A percentile compares a stretch with the other conserved stretches of the same genome.
phyloP scores from a whole-genome alignment of 2,329 filamentous ascomycete genomes.

The Aspergillus vadensis region DNA sequence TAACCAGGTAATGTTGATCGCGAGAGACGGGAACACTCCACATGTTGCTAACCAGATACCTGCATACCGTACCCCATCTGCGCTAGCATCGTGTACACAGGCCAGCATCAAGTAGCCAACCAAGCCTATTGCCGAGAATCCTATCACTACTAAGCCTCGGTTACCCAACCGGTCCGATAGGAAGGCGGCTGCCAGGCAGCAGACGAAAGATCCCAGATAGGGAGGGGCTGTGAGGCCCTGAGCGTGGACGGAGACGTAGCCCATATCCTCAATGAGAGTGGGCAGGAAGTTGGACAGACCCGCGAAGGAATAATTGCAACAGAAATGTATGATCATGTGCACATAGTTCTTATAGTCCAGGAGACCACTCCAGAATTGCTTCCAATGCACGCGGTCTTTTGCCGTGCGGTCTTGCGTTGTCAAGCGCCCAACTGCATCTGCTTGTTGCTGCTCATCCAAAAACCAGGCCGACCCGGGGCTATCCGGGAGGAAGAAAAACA shows the following conservation, averaged over 20 bases:
- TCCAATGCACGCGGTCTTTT: conserved; percentile 31
- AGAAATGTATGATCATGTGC: conserved; percentile 44
- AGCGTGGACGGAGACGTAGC: conserved; percentile 42
- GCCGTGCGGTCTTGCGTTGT: conserved; percentile 21
- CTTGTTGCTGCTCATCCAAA: conserved; percentile 47
- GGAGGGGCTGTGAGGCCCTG: conserved; percentile 48
- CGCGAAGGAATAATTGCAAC: conserved; percentile 42
- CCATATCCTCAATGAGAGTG: conserved; percentile 46
- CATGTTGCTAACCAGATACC: conserved; percentile 41
- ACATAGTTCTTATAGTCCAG: conserved; percentile 42
- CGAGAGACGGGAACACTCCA: conserved; percentile 27
- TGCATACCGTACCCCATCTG: conserved; percentile 37
- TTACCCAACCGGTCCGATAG: conserved; percentile 41
- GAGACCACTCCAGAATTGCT: conserved; percentile 39
- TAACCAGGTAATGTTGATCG: conserved; percentile 30
- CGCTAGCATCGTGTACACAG: conserved; percentile 26
- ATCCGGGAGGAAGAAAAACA: conserved; percentile 50
- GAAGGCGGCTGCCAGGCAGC: conserved; percentile 30
- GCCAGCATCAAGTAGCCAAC: conserved; percentile 40
- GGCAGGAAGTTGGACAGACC: conserved; percentile 47
- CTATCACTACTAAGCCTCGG: conserved; percentile 38
- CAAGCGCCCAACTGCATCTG: conserved; percentile 55
- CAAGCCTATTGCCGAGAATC: conserved; percentile 27
- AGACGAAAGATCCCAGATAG: conserved; percentile 45
- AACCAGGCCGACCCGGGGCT: conserved; percentile 47